Conservation (phyloP, 176 grass and related monocot species). For the Bromus sterilis region DNA sequence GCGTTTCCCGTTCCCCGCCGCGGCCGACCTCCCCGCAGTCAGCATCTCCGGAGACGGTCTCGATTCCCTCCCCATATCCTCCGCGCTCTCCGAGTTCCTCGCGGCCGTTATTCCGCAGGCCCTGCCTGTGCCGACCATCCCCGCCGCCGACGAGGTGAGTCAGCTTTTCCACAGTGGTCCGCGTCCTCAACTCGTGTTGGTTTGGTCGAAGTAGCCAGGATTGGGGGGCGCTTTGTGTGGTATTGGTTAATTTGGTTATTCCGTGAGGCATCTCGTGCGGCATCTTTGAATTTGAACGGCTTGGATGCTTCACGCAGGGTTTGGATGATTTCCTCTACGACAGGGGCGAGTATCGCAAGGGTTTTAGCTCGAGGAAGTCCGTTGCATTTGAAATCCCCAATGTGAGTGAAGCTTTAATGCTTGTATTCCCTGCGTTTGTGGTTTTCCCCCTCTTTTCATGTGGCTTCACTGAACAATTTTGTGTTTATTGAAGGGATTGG, state of each 20-base stretch:
- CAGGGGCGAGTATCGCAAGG: background rate
- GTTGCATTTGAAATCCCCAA: background rate
- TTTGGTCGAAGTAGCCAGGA: background rate
- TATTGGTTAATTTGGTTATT: background rate
- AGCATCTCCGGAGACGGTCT: conserved; percentile 17
- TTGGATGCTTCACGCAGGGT: conserved; percentile 1
- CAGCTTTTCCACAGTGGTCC: background rate
- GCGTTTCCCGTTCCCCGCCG: conserved; percentile 11
- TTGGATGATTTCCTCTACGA: conserved; percentile 24
- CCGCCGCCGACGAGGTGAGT: conserved; percentile 26
- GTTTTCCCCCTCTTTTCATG: background rate
- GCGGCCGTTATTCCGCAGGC: conserved; percentile 37
- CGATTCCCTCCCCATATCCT: conserved; percentile 34
- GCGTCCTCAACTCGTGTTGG: background rate
- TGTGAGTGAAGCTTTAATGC: conserved; percentile 5
- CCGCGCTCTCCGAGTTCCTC: conserved; percentile 52
- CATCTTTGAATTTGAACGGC: background rate
- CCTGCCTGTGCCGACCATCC: background rate
- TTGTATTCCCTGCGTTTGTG: background rate
- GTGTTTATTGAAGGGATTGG: conserved; percentile 28
- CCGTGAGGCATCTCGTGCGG: background rate
- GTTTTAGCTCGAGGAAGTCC: background rate
- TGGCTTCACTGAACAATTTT: background rate
- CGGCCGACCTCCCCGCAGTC: conserved; percentile 1
- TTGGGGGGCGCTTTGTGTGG: background rate